Conservation (phyloP, 352 stramenopile genomes). For the Paralagenidium karlingii region DNA sequence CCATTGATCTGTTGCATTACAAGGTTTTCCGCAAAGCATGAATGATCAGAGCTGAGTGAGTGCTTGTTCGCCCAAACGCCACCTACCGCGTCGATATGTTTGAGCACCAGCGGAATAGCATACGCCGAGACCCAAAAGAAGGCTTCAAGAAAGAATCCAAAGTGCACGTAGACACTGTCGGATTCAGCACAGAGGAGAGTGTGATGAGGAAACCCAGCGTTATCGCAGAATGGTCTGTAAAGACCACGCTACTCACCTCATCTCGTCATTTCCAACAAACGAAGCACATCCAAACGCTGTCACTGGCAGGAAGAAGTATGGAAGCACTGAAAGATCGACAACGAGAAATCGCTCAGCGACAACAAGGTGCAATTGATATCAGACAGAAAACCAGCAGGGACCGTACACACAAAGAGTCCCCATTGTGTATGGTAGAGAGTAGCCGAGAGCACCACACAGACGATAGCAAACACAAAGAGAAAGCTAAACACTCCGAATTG, state of each 20-base stretch:
- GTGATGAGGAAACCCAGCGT: too few species aligned
- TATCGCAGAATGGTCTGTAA: too few species aligned
- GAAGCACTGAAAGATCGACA: slow-evolving; percentile 23
- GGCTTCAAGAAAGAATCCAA: slow-evolving; percentile 61
- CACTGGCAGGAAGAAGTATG: slow-evolving; percentile 48
- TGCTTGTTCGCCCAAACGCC: too few species aligned
- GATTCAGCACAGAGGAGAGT: too few species aligned
- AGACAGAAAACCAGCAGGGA: neutral
- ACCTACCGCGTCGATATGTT: slow-evolving; percentile 47
- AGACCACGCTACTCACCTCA: slow-evolving; percentile 24
- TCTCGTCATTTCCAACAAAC: slow-evolving; percentile 31
- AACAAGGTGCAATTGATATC: neutral
- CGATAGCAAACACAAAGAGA: slow-evolving; percentile 42
- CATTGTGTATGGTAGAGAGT: slow-evolving; percentile 44
- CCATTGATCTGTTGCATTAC: slow-evolving; percentile 46
- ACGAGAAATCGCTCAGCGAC: neutral
- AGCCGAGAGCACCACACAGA: slow-evolving; percentile 40
- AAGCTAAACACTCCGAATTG: slow-evolving; percentile 21
- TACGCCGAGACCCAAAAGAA: slow-evolving; percentile 57
- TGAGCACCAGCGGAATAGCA: slow-evolving; percentile 46
- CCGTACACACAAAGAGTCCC: slow-evolving; percentile 52
- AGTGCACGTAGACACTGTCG: slow-evolving; percentile 32
- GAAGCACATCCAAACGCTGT: slow-evolving; percentile 38
- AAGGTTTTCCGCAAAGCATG: too few species aligned
- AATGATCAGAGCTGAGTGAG: too few species aligned